Percentiles rank a stretch among this genome's conserved stretches.
phyloP scores from a whole-genome alignment of 495 filamentous ascomycete species.

The Aspergillus mulundensis region DNA sequence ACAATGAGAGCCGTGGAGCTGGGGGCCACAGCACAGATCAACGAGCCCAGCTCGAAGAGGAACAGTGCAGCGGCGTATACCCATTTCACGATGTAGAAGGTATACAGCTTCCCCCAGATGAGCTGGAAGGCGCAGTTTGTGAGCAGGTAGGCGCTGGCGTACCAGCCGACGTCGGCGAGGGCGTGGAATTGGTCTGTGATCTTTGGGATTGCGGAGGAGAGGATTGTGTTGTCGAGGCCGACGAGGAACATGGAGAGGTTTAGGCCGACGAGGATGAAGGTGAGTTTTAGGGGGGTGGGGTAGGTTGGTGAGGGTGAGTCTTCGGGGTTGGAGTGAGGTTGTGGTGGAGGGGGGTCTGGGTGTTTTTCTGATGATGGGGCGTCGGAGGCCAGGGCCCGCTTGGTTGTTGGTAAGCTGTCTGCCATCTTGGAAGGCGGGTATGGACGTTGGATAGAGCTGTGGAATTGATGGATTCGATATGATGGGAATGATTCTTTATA shows the following conservation, averaged over 20 bases:
- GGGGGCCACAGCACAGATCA: conserved; percentile 69
- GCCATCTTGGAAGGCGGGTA: neutral
- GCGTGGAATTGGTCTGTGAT: conserved; percentile 27
- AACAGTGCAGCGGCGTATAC: conserved; percentile 24
- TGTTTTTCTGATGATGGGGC: neutral
- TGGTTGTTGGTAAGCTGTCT: neutral
- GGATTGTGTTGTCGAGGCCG: conserved; percentile 22
- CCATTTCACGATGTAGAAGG: conserved; percentile 38
- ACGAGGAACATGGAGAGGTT: conserved; percentile 33
- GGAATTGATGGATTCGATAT: too few species aligned
- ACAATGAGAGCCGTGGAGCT: conserved; percentile 67
- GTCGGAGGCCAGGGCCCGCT: neutral
- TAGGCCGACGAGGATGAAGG: conserved; percentile 1
- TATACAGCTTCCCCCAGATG: conserved; percentile 46
- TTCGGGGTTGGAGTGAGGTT: too few species aligned
- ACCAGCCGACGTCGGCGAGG: conserved; percentile 47
- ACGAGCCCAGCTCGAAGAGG: conserved; percentile 67
- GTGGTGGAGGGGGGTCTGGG: conserved; percentile 2
- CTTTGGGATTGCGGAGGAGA: conserved; percentile 16
- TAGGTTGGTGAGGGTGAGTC: conserved; percentile 4
- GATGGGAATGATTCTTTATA: neutral
- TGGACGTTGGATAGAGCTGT: too few species aligned
- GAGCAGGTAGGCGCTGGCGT: conserved; percentile 45
- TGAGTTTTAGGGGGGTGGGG: conserved; percentile 1
- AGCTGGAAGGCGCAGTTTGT: conserved; percentile 42